Percentiles rank a stretch among this genome's conserved stretches.
These are phyloP conservation scores for Haematococcus sp. DNA, from an alignment of 139 green algal species.

Conservation along the genomic window DNA sequence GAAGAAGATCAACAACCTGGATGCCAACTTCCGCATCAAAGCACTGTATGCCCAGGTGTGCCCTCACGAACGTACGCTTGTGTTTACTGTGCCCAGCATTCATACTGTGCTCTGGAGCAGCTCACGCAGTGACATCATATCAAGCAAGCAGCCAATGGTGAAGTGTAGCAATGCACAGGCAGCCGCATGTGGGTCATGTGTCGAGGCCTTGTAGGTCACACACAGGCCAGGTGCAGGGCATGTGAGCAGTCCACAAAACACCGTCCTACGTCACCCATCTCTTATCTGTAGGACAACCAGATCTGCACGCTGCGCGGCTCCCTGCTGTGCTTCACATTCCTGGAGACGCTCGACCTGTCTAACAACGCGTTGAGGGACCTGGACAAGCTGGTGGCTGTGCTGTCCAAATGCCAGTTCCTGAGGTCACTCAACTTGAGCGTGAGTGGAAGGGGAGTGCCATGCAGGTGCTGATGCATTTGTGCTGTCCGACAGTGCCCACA, in stretches of 20 bases:
- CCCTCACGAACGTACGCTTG: not conserved
- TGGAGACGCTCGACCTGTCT: conserved; percentile 53
- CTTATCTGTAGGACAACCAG: conserved; percentile 47
- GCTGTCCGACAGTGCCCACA: no score
- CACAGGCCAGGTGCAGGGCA: no score
- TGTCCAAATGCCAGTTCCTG: conserved; percentile 50
- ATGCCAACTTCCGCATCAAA: conserved; percentile 53
- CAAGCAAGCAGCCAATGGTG: conserved; percentile 7
- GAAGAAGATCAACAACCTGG: conserved; percentile 51
- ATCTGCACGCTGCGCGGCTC: conserved; percentile 61
- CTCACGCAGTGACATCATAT: no score
- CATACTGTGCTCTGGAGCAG: no score
- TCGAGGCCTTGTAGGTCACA: no score
- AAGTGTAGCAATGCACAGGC: no score
- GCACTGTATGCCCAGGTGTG: conserved; percentile 49
- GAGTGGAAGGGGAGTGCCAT: not conserved
- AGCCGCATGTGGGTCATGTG: no score
- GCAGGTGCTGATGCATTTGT: not conserved
- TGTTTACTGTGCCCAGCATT: no score
- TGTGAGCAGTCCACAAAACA: no score
- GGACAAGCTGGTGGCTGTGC: conserved; percentile 40
- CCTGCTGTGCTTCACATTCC: conserved; percentile 44
- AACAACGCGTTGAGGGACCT: conserved; percentile 55
- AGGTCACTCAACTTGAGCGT: conserved; percentile 58
- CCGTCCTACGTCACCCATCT: no score